Base-by-base conservation (phyloP, 805 yeast species). In the Kodamaea nitidulidarum region DNA sequence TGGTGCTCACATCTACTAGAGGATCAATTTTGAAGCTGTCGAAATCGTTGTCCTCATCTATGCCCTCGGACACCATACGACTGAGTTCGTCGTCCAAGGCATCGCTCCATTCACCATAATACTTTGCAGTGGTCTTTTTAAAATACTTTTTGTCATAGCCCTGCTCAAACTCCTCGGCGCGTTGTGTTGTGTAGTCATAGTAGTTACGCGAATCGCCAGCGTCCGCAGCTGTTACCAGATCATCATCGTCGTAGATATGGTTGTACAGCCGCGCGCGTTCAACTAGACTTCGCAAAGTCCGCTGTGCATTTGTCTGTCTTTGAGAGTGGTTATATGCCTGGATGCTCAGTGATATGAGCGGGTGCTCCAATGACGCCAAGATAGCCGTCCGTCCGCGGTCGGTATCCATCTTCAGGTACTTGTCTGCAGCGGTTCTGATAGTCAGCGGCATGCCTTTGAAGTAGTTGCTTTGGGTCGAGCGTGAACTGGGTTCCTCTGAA, bases 251-350 rank as follows among this genome's bases (percentile, higher is more conserved):
- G 29, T 38, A 30, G 15, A 15, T 3, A 10, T 28, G 25, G 24
- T 30, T 26, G 20, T 18, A 20, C 7, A 31, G 17, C 15, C 17
- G 25, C 8, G 41, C 32, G 15, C 33, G 33, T 17, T 38, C 36
- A 11, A 39, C 35, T 11, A 39, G 9, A 24, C 12, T 30, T 7
- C 34, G 21, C 17, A 30, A 12, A 18, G 26, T 11, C 25, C 32
- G 36, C 25, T 27, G 33, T 2, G 35, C 26, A 10, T 33, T 5
- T 12, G 18, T 14, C 24, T 28, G 35, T 17, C 29, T 21, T 15
- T 39, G 37, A 29, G 42, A 34, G 18, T 39, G 38, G 32, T 25
- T 39, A 31, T 39, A 39, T n/a, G 42, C 42, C 15, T 39, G 42
- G 14, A 39, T 33, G 35, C 42, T 39, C 30, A 26, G 35, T 17